phyloP scores from a whole-genome alignment of 164 flowering plant species.

The Saururus chinensis region DNA sequence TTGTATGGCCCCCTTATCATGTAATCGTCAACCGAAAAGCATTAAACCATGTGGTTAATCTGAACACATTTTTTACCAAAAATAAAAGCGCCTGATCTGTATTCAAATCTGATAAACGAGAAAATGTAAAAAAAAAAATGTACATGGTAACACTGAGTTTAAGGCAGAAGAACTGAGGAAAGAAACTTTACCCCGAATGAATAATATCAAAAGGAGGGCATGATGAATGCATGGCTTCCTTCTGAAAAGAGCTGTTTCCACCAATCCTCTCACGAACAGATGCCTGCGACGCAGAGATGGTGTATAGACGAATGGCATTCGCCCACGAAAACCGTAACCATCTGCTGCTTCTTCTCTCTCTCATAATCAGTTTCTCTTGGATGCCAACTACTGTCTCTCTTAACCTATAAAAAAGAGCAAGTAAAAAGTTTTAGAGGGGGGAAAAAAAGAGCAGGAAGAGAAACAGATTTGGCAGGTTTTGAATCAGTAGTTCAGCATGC shows the following conservation, averaged over 20 bases:
- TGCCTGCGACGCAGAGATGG: slow-evolving; percentile 10
- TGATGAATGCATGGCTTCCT: slow-evolving; percentile 9
- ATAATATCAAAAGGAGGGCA: slow-evolving; percentile 9
- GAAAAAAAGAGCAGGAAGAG: not conserved
- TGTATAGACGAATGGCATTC: slow-evolving; percentile 17
- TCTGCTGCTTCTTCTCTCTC: slow-evolving; percentile 6
- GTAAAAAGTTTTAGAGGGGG: not conserved
- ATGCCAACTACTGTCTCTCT: slow-evolving; percentile 14
- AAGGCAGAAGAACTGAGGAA: not conserved
- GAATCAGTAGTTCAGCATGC: slow-evolving; percentile 4
- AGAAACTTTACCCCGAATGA: slow-evolving; percentile 5
- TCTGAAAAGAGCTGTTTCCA: slow-evolving; percentile 15
- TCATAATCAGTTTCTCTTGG: slow-evolving; percentile 14
- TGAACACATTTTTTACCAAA: no score
- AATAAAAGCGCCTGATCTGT: no score
- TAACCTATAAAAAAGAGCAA: not conserved
- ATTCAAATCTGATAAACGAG: no score
- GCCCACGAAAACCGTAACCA: slow-evolving; percentile 14
- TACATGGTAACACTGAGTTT: no score
- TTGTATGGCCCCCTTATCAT: no score
- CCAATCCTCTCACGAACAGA: slow-evolving; percentile 20
- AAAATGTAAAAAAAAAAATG: no score
- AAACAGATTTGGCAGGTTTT: slow-evolving; percentile 1
- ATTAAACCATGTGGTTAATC: no score
- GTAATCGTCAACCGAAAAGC: no score